phyloP scores from a whole-genome alignment of 2,329 filamentous ascomycete genomes.

The Rutstroemia sp. region DNA sequence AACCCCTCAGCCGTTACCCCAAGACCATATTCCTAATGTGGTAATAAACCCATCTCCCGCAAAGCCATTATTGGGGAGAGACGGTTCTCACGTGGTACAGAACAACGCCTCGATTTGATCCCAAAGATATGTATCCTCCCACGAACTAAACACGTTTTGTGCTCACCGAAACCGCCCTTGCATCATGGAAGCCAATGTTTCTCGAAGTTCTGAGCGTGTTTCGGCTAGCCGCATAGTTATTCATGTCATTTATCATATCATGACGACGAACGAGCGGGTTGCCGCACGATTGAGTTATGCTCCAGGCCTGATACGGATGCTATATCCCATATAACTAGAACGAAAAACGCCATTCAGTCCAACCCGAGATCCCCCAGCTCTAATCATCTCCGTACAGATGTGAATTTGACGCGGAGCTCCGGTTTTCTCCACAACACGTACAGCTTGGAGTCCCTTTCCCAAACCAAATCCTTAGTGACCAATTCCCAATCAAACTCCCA shows the following conservation, averaged over 20 bases:
- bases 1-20: too few relatives aligned
- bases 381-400: neutral
- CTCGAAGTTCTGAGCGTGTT: neutral
- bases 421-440: conserved; percentile 3
- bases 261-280: too few relatives aligned
- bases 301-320: too few relatives aligned
- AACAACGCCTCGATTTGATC: neutral
- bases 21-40: too few relatives aligned
- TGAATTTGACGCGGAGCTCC: neutral
- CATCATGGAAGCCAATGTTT: neutral
- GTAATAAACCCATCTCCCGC: neutral
- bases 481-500: conserved; percentile 7
- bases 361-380: neutral
- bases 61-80: neutral
- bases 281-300: too few relatives aligned
- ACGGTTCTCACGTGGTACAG: too few relatives aligned
- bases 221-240: neutral
- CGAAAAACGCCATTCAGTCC: neutral
- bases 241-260: too few relatives aligned
- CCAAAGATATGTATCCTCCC: neutral
- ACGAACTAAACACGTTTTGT: neutral
- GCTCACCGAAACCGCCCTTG: neutral
- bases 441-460: conserved; percentile 1
- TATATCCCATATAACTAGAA: neutral
- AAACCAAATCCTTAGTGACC: neutral